A percentile compares a stretch with the other conserved stretches of the same genome.
Conservation (phyloP, 805 yeast genomes). For the Zygotorulaspora chibaensis region DNA sequence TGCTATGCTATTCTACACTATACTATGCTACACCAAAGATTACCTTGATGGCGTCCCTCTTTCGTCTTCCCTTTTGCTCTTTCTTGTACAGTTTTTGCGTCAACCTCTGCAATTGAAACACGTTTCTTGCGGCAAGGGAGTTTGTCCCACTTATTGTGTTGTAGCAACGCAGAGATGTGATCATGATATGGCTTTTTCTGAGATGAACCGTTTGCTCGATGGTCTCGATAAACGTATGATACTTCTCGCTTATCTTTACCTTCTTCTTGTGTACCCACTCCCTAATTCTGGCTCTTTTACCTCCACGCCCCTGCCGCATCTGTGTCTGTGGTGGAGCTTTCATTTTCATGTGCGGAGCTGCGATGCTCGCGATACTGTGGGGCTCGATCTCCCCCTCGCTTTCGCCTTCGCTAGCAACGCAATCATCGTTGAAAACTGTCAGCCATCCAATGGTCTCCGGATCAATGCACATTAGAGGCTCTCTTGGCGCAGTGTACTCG, state of each 20-base stretch:
- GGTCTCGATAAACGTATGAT: slow-evolving; percentile 4
- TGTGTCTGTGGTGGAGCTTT: no score
- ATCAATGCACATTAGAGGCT: background rate
- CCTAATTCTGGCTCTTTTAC: slow-evolving; percentile 7
- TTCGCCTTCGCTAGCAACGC: background rate
- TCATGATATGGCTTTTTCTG: slow-evolving; percentile 8
- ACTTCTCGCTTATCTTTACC: slow-evolving; percentile 3
- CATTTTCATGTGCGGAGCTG: background rate
- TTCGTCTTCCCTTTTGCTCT: slow-evolving; percentile 15
- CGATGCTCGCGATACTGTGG: background rate
- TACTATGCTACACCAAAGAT: slow-evolving; percentile 7
- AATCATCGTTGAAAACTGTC: slow-evolving; percentile 10
- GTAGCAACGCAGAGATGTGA: slow-evolving; percentile 15
- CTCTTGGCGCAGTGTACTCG: slow-evolving; percentile 5
- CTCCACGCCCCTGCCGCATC: background rate
- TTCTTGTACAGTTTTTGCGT: slow-evolving; percentile 15
- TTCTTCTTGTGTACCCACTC: slow-evolving; percentile 9
- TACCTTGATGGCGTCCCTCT: slow-evolving; percentile 15
- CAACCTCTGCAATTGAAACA: slow-evolving; percentile 8
- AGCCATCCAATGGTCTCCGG: slow-evolving; percentile 11
- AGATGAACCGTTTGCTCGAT: slow-evolving; percentile 6
- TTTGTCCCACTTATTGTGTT: slow-evolving; percentile 7
- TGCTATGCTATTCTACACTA: background rate
- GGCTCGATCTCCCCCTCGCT: slow-evolving; percentile 1
- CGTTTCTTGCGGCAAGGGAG: slow-evolving; percentile 6